phyloP scores from a whole-genome alignment of 345 rosid genomes.

The Ceriops zippeliana region DNA sequence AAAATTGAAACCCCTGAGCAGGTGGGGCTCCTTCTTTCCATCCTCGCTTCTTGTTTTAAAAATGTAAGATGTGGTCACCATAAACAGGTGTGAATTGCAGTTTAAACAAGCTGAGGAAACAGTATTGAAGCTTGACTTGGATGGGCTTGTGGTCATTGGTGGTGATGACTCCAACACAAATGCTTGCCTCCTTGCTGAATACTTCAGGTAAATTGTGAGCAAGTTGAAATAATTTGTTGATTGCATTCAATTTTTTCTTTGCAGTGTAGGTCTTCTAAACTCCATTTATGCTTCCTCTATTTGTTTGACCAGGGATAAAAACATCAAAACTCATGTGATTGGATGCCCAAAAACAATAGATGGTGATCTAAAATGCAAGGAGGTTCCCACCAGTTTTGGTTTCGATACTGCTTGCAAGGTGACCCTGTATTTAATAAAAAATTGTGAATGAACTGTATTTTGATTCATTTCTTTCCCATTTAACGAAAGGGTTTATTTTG shows the following conservation, averaged over 20 bases:
- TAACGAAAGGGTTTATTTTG: not conserved
- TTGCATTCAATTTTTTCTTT: too few relatives aligned
- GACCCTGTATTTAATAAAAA: conserved; percentile 5
- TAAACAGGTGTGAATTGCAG: conserved; percentile 39
- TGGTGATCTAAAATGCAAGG: conserved; percentile 98
- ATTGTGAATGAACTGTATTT: not conserved
- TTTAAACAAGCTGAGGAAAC: conserved; percentile 99
- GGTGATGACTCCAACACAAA: conserved; percentile 99
- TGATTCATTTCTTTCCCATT: not conserved
- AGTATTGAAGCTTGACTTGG: conserved; percentile 75
- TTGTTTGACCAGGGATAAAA: conserved; percentile 54
- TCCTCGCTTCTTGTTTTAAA: not conserved
- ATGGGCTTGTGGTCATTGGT: conserved; percentile 89
- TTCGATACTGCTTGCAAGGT: conserved; percentile 99
- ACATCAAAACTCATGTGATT: conserved; percentile 77
- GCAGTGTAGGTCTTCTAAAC: not conserved
- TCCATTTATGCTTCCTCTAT: not conserved
- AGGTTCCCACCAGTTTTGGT: conserved; percentile 96
- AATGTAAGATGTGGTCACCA: conserved; percentile 2
- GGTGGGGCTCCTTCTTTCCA: conserved; percentile 34
- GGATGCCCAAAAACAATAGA: conserved; percentile 99
- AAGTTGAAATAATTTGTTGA: not conserved
- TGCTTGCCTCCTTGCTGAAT: conserved; percentile 94
- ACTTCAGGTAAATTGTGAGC: conserved; percentile 52
- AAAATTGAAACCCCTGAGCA: conserved; percentile 98